Evolutionary conservation across 129 eudicot species (phyloP).

Genomic region (Ambrosia trifida): DNA sequence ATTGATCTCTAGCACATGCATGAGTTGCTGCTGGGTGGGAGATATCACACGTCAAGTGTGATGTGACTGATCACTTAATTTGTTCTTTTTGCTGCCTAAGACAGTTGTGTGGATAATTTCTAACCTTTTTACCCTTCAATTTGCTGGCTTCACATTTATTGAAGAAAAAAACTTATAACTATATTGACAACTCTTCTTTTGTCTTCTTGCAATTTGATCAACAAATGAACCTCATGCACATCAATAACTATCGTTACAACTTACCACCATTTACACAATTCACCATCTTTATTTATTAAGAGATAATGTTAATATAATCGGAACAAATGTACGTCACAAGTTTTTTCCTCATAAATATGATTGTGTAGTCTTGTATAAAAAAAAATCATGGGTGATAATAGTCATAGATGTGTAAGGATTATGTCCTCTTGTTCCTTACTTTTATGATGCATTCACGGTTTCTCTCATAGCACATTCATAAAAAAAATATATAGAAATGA

Average conservation of each 20-base stretch:
- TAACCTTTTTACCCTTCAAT: no score
- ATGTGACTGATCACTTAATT: no score
- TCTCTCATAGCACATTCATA: no score
- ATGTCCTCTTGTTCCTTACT: background rate
- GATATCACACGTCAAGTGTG: no score
- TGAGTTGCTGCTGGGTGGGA: no score
- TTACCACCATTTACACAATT: background rate
- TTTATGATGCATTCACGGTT: no score
- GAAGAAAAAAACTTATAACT: background rate
- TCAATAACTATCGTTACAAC: background rate
- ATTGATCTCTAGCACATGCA: no score
- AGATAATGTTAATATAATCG: background rate
- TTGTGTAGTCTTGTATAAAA: background rate
- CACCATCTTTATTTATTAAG: background rate
- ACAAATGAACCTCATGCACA: background rate
- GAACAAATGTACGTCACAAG: background rate
- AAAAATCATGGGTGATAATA: background rate
- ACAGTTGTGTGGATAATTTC: no score
- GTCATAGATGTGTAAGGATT: background rate
- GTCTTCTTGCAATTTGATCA: background rate
- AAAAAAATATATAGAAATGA: no score
- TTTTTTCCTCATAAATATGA: background rate
- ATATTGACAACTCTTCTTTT: background rate
- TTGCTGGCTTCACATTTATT: constrained; percentile 4
- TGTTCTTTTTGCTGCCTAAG: no score